Evolutionary conservation across 352 stramenopile genomes (phyloP), one percentile per base, ranked within the genome.

Genomic region (Elongisporangium undulatum): DNA sequence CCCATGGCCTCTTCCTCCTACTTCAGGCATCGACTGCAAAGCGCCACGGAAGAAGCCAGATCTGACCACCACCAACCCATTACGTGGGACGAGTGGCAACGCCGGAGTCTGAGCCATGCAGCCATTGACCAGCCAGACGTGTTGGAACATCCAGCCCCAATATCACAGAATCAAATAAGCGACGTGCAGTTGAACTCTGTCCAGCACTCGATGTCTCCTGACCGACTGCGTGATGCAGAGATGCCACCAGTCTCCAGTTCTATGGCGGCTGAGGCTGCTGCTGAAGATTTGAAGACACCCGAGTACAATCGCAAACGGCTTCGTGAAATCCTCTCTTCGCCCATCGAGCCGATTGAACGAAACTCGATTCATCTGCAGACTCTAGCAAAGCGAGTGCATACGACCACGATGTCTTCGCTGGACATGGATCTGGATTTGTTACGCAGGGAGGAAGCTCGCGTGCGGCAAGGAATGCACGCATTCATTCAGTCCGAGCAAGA

Each of bases 401-500:
- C 69, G 4, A 72, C 76, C 2, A 71, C 77, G 20, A 82, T 91
- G 72, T 62, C 56, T 0, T 73, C 72, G 12, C 71, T 93, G 22
- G 63, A 57, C 19, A 58, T 64, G 3, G 63, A 89, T 45, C 74
- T 86, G n/a, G 59, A 59, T 17, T 60, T 71, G 15, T 56, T 87
- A 2, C 61, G 67, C 2, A 54, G 69, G 6, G 65, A 84, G 34
- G 82, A 90, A 29, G 56, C 58, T 8, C 63, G 63, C 1, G 58
- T 80, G 50, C 77, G 76, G 1, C 62, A 69, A 15, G 59, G 74
- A n/a, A 75, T 82, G 53, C 68, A 77, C 26, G 62, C 68, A 6
- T 70, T 75, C 45, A 92, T 94, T 58, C 72, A 85, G 34, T 56
- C 69, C 13, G 66, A 90, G 50, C 73, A 77, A 12, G 82, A 92